Evolutionary conservation across 192 early-diverging fungal species (phyloP), one percentile per base, ranked within the genome.

Genomic region (Pecoramyces ruminantium): DNA sequence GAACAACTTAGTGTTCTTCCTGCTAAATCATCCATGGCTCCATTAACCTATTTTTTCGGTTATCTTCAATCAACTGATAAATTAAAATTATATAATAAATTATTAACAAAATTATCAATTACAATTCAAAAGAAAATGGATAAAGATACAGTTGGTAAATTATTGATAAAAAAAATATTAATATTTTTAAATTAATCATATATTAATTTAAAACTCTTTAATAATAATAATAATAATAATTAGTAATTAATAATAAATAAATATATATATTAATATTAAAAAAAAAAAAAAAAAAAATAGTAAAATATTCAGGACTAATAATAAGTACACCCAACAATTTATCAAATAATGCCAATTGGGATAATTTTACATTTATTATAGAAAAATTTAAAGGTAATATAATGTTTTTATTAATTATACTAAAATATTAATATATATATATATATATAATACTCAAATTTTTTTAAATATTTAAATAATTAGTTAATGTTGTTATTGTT

Each of bases 21-120:
- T 51, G 90, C 91, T 21, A 89, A 89, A 42, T 90, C 91, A 14
- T 87, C 90, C 0, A 92, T 90, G 4, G 90, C 92, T 80, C 96
- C 98, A 28, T 79, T 98, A 16, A 92, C 92, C 16, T 96, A 93
- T 83, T 98, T 97, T 85, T 98, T 94, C 86, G 98, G 98, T 38
- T 93, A 93, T 80, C 84, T 92, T 25, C 87, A 86, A 28, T 92
- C 93, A 0, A 82, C 83, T 13, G 94, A 96, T 16, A 98, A 98
- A 84, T 81, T 88, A 30, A 92, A 92, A 81, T 85, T 97, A 79
- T 99, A 96, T 83, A 89, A 88, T 28, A n/a, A 90, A 13, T 84
- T 97, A 38, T 84, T 92, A 0, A 81, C 85, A 17, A 84, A 88
- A 78, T 84, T 97, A 17, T 92, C 95, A 0, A 79, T 79, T 13